Percentiles rank a stretch among this genome's conserved stretches.
Evolutionary conservation across 2,329 filamentous ascomycete species (phyloP).

Genomic region (Byssochlamys sp.): DNA sequence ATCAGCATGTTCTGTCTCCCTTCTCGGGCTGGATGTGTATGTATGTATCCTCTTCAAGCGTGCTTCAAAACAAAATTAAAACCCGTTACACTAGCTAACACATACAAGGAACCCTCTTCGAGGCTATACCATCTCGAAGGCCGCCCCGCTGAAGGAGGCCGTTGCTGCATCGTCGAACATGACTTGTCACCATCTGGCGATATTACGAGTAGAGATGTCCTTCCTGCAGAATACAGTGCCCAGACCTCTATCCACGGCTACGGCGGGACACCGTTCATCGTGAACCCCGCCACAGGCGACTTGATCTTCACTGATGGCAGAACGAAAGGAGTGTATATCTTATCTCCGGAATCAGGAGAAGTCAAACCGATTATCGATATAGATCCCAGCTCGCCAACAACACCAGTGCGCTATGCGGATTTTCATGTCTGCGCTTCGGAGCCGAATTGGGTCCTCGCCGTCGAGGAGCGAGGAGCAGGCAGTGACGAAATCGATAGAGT

Average conservation of each 20-base stretch:
- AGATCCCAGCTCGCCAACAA: conserved; percentile 6
- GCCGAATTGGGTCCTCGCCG: conserved; percentile 39
- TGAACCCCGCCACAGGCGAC: conserved; percentile 26
- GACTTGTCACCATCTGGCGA: conserved; percentile 7
- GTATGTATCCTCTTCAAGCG: background rate
- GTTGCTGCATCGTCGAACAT: conserved; percentile 38
- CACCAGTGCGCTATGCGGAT: conserved; percentile 37
- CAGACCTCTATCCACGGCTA: conserved; percentile 45
- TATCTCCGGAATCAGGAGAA: conserved; percentile 30
- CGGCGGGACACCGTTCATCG: conserved; percentile 38
- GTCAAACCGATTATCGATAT: conserved; percentile 22
- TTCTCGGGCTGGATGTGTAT: background rate
- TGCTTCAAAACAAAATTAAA: too few species aligned
- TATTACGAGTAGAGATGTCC: conserved; percentile 28
- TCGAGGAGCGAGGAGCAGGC: conserved; percentile 42
- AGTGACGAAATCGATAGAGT: conserved; percentile 25
- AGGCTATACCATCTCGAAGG: conserved; percentile 28
- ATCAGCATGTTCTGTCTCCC: background rate
- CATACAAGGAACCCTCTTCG: background rate
- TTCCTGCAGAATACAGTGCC: conserved; percentile 38
- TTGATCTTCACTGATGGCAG: conserved; percentile 41
- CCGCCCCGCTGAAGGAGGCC: conserved; percentile 31
- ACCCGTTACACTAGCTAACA: background rate
- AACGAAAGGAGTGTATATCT: conserved; percentile 35
- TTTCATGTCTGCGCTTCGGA: conserved; percentile 35